Conservation (phyloP, 139 green algal species). For the Dunaliella primolecta region DNA sequence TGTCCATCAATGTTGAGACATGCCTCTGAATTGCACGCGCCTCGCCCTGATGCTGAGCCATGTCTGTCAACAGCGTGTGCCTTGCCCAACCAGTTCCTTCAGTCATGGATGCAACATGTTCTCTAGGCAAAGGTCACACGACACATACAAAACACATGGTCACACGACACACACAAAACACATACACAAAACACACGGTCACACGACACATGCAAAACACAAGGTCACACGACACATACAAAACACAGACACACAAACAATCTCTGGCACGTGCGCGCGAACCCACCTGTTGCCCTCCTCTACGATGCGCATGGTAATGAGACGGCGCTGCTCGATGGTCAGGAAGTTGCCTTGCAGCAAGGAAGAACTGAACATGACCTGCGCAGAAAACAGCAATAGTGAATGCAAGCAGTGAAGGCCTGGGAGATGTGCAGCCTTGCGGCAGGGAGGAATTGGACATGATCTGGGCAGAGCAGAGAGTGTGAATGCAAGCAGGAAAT, state of each 20-base stretch:
- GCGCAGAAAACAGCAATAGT: background rate
- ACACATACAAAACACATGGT: background rate
- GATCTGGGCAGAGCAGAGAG: background rate
- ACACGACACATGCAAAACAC: too few species aligned
- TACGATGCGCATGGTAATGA: conserved; percentile 44
- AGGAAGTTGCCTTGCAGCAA: conserved; percentile 25
- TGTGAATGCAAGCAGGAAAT: background rate
- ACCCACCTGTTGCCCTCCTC: conserved; percentile 31
- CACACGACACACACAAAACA: background rate
- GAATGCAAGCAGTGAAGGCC: background rate
- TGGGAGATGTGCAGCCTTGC: background rate
- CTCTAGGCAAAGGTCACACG: too few species aligned
- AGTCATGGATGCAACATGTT: too few species aligned
- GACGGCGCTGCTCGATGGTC: conserved; percentile 50
- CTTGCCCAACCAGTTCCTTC: too few species aligned
- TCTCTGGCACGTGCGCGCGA: background rate
- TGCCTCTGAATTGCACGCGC: too few species aligned
- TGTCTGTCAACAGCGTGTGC: too few species aligned
- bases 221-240: background rate
- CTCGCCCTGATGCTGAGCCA: too few species aligned
- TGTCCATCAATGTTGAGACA: too few species aligned
- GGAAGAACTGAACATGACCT: conserved; percentile 7
- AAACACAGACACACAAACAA: background rate
- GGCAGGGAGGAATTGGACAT: conserved; percentile 14
- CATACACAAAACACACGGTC: too few species aligned